These are phyloP conservation scores for Solanum chiquidenum DNA, from an alignment of 257 asterid genomes.

Conservation along the genomic window DNA sequence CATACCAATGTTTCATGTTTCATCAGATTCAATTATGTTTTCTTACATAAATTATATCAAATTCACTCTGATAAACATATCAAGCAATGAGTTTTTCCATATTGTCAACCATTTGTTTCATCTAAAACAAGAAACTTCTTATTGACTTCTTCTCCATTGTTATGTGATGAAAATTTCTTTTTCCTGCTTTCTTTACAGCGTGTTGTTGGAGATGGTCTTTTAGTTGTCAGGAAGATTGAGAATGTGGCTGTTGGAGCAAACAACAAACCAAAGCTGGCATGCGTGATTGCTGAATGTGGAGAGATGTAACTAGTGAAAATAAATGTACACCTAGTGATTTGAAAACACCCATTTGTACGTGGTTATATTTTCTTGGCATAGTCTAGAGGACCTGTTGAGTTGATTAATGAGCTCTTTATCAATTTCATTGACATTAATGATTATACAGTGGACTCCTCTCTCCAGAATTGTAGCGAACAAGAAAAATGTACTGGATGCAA, in stretches of 20 bases:
- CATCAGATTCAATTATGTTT: neutral
- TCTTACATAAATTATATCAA: neutral
- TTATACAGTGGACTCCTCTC: neutral
- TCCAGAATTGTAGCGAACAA: neutral
- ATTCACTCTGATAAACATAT: neutral
- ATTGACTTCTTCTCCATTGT: neutral
- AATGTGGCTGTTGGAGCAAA: conserved; percentile 89
- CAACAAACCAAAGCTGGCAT: conserved; percentile 74
- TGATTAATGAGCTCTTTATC: neutral
- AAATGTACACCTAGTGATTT: neutral
- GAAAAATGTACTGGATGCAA: neutral
- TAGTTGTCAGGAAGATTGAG: conserved; percentile 83
- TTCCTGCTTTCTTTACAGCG: conserved; percentile 45
- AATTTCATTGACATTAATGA: neutral
- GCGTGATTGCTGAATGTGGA: conserved; percentile 85
- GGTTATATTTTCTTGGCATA: neutral
- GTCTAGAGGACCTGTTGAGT: neutral
- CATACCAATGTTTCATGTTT: neutral
- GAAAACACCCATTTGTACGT: neutral
- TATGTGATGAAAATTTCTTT: neutral
- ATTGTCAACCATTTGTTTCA: neutral
- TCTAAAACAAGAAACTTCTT: neutral
- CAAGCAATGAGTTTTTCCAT: neutral
- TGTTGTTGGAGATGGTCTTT: conserved; percentile 84
- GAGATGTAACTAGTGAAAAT: conserved; percentile 51